Percentiles rank a stretch among this genome's conserved stretches.
Conservation (phyloP, 345 rosid species). For the Eucalyptus melliodora region DNA sequence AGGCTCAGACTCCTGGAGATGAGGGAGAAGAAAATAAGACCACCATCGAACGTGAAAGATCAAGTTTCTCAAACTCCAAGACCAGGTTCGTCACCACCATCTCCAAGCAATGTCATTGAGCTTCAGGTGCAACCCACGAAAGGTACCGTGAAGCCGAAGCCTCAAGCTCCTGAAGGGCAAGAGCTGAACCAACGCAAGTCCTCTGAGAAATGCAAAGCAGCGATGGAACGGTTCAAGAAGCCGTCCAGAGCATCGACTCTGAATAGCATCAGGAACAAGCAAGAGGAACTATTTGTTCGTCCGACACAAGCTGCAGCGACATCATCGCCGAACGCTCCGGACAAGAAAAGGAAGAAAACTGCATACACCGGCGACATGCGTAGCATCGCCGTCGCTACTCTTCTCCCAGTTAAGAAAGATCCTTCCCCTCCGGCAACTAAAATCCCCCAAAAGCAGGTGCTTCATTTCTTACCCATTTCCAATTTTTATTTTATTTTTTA, state of each 20-base stretch:
- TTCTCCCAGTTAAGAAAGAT: conserved; percentile 67
- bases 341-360: conserved; percentile 51
- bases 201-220: conserved; percentile 18
- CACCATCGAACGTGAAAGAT: not conserved
- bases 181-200: not conserved
- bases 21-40: not conserved
- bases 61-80: not conserved
- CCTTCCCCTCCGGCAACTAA: conserved; percentile 45
- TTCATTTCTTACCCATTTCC: not conserved
- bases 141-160: conserved; percentile 4
- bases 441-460: conserved; percentile 52
- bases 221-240: conserved; percentile 17
- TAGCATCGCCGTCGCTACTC: conserved; percentile 20
- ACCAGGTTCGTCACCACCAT: conserved; percentile 1
- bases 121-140: conserved; percentile 1
- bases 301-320: conserved; percentile 8
- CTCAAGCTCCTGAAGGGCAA: not conserved
- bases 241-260: conserved; percentile 28
- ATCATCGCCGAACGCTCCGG: conserved; percentile 11
- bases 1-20: conserved; percentile 29
- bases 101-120: not conserved
- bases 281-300: conserved; percentile 54
- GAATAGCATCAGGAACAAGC: conserved; percentile 28
- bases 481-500: not conserved
- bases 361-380: conserved; percentile 32